A percentile compares a stretch with the other conserved stretches of the same genome.
Evolutionary conservation across 345 rosid species (phyloP).

Genomic region (Dipteronia dyeriana): DNA sequence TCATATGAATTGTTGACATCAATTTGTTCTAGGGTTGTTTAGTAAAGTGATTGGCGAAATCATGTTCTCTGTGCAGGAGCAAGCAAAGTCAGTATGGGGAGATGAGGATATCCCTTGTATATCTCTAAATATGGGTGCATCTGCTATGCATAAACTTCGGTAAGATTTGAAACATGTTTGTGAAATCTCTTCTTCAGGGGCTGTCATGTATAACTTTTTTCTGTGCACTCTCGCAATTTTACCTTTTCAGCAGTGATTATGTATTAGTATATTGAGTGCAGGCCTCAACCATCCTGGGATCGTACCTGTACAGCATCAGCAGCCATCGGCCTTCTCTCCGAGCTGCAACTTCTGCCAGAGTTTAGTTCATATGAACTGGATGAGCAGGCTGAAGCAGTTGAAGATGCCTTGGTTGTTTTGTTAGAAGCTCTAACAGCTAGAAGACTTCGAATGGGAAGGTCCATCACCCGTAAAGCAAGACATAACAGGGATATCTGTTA

Average conservation of each 20-base stretch:
- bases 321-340: slow-evolving; percentile 70
- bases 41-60: not conserved
- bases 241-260: not conserved
- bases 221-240: not conserved
- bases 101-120: slow-evolving; percentile 74
- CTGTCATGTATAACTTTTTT: not conserved
- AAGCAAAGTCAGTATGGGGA: slow-evolving; percentile 70
- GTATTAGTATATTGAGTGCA: slow-evolving; percentile 31
- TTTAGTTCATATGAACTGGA: slow-evolving; percentile 53
- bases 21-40: slow-evolving; percentile 9
- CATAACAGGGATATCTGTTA: slow-evolving; percentile 46
- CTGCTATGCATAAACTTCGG: slow-evolving; percentile 96
- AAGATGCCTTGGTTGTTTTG: slow-evolving; percentile 59
- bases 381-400: slow-evolving; percentile 66
- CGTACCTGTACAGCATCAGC: slow-evolving; percentile 96
- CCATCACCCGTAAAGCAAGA: slow-evolving; percentile 72
- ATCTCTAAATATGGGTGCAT: slow-evolving; percentile 73
- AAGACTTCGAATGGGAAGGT: slow-evolving; percentile 93
- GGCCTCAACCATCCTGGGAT: slow-evolving; percentile 99
- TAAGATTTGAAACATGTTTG: slow-evolving; percentile 26
- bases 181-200: slow-evolving; percentile 1
- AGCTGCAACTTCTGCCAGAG: slow-evolving; percentile 64
- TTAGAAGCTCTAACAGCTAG: slow-evolving; percentile 75
- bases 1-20: slow-evolving; percentile 9
- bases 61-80: slow-evolving; percentile 50